Percentiles rank a stretch among this genome's conserved stretches.
Evolutionary conservation across 2,329 filamentous ascomycete species (phyloP).

Genomic region (Ilyonectria destructans): DNA sequence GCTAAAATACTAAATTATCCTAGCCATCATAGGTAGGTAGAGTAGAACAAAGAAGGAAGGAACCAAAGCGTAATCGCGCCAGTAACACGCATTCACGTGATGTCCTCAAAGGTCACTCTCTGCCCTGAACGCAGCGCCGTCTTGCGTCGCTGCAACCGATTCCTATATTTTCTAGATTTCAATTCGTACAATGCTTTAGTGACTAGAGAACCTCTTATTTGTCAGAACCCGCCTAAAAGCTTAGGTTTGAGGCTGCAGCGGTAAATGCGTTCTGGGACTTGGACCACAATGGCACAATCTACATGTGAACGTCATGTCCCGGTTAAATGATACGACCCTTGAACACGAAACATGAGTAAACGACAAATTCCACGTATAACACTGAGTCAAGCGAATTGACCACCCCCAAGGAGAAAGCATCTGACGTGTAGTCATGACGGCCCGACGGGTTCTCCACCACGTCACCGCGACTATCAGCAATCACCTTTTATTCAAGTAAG

Average conservation of each 20-base stretch:
- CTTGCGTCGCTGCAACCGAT: not conserved
- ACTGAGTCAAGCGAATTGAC: not conserved
- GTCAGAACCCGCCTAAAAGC: not conserved
- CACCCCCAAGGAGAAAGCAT: not conserved
- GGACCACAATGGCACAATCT: not conserved
- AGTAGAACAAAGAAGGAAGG: slow-evolving; percentile 23
- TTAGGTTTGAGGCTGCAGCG: not conserved
- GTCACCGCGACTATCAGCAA: slow-evolving; percentile 11
- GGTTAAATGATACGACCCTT: not conserved
- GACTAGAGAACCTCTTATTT: not conserved
- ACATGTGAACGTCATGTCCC: not conserved
- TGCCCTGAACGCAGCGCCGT: not conserved
- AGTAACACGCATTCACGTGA: slow-evolving; percentile 53
- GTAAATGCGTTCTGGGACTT: not conserved
- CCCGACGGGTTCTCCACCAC: not conserved
- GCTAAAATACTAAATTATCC: slow-evolving; percentile 39
- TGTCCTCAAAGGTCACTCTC: not conserved
- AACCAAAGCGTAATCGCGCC: slow-evolving; percentile 33
- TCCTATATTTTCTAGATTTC: not conserved
- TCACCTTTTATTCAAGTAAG: slow-evolving; percentile 2
- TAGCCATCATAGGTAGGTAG: slow-evolving; percentile 15
- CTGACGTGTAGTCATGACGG: slow-evolving; percentile 1
- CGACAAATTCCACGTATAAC: not conserved
- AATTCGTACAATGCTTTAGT: not conserved
- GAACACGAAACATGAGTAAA: not conserved